Evolutionary conservation across 164 flowering plant species (phyloP), one percentile per base, ranked within the genome.

Genomic region (Chimonanthus praecox): DNA sequence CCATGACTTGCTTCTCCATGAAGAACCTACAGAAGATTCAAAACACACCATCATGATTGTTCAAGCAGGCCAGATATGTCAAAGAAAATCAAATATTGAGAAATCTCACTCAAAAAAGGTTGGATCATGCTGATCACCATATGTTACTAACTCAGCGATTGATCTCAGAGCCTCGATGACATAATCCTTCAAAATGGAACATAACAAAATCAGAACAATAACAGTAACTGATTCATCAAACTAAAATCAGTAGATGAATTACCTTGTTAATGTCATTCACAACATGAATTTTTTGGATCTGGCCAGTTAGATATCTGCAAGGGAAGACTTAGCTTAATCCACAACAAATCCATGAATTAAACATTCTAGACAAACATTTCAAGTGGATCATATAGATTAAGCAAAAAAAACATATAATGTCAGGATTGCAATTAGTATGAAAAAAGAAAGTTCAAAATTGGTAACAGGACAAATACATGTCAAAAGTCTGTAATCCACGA

Each of bases 1-100:
- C 97, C 97, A 94, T 86, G 74, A 96, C 89, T 83, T 96, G 98
- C 82, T 87, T 94, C 88, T 96, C 99, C 99, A 96, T 96, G 77
- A 96, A 96, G 81, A 83, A 88, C 75, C 99, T 96, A 83, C 70
- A 79, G 45, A 70, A 70, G 18, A 71, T 20, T 48, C 65, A 77
- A 10, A 62, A 69, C 50, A 69, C 50, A 7, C 68, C 13, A 66
- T 66, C 68, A 66, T 44, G 49, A 44, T 10, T 1, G 48, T 66
- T 44, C 48, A 66, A 66, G 7, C 16, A 46, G 48, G 45, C 3
- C 2, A 15, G 13, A 46, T 44, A 66, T 66, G 15, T 66, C 47
- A 66, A 66, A 44, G 16, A 66, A 44, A 66, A 43, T 43, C 3
- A 66, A 71, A 49, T 8, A 20, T 46, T 58, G 61, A 69, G 78